These are phyloP conservation scores for Fusarium vanettenii DNA, from an alignment of 2,329 filamentous ascomycete genomes.

Conservation along the genomic window DNA sequence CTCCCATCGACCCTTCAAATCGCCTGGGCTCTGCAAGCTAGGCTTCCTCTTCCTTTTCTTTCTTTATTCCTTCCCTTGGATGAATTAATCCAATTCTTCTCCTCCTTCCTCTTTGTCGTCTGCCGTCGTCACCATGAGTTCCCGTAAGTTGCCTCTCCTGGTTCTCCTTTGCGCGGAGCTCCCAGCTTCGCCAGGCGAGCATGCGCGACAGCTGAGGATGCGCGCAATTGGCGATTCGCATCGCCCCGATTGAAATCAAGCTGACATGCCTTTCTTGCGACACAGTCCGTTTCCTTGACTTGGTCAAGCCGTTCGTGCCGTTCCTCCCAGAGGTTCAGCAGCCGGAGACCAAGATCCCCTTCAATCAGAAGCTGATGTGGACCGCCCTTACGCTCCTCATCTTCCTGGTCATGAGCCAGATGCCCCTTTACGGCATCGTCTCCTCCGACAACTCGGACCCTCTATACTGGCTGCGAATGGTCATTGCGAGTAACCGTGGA, in stretches of 20 bases:
- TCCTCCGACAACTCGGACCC: conserved; percentile 98
- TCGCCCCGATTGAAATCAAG: conserved; percentile 22
- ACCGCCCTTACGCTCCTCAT: conserved; percentile 94
- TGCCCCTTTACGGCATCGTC: conserved; percentile 99
- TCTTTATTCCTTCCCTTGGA: conserved; percentile 51
- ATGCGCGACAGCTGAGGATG: conserved; percentile 27
- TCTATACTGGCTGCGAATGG: conserved; percentile 99
- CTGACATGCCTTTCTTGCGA: conserved; percentile 43
- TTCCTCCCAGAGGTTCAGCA: conserved; percentile 99
- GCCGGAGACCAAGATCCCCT: conserved; percentile 97
- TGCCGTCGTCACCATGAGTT: conserved; percentile 64
- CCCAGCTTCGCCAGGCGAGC: conserved; percentile 19
- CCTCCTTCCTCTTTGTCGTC: conserved; percentile 48
- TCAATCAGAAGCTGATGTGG: conserved; percentile 99
- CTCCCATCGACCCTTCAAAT: conserved; percentile 47
- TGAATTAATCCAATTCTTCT: conserved; percentile 55
- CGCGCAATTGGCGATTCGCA: conserved; percentile 43
- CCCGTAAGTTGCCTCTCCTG: conserved; percentile 57
- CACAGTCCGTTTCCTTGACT: conserved; percentile 96
- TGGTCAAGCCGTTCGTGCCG: conserved; percentile 99
- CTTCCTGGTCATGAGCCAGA: conserved; percentile 99
- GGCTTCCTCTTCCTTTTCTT: conserved; percentile 45
- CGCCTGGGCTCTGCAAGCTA: conserved; percentile 54
- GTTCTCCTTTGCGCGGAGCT: conserved; percentile 31
- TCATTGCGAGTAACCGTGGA: conserved; percentile 98